phyloP scores from a whole-genome alignment of 495 filamentous ascomycete species.

The Aspergillus heteromorphus region DNA sequence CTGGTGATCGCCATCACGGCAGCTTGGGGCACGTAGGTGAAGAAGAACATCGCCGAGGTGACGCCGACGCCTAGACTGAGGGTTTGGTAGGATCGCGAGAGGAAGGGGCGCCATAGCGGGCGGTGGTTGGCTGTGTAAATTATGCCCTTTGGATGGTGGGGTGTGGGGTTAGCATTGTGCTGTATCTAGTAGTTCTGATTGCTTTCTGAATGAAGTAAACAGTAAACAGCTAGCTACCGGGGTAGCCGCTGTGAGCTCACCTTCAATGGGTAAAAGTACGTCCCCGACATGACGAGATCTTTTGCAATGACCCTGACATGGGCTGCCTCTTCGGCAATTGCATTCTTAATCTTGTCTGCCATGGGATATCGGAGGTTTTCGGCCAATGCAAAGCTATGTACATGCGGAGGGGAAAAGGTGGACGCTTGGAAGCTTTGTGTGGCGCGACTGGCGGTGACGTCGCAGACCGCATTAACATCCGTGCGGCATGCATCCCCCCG shows the following conservation, averaged over 20 bases:
- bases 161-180: not conserved
- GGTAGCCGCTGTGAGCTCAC: no score
- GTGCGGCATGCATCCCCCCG: no score
- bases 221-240: not conserved
- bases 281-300: constrained; percentile 62
- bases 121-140: constrained; percentile 58
- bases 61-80: constrained; percentile 64
- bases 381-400: not conserved
- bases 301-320: constrained; percentile 42
- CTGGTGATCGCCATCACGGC: constrained; percentile 73
- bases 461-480: not conserved
- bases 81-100: constrained; percentile 62
- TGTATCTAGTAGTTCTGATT: constrained; percentile 1
- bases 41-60: constrained; percentile 74
- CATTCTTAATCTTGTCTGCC: constrained; percentile 38
- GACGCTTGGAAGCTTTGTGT: not conserved
- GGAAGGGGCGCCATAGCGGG: constrained; percentile 58
- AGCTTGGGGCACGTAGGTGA: constrained; percentile 87
- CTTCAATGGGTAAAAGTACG: constrained; percentile 85
- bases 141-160: constrained; percentile 51
- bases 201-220: constrained; percentile 1
- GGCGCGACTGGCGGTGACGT: not conserved
- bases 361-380: constrained; percentile 18
- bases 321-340: constrained; percentile 36
- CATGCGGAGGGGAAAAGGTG: not conserved